Evolutionary conservation across 139 green algal species (phyloP), one percentile per base, ranked within the genome.

Genomic region (Chlorella sp.): DNA sequence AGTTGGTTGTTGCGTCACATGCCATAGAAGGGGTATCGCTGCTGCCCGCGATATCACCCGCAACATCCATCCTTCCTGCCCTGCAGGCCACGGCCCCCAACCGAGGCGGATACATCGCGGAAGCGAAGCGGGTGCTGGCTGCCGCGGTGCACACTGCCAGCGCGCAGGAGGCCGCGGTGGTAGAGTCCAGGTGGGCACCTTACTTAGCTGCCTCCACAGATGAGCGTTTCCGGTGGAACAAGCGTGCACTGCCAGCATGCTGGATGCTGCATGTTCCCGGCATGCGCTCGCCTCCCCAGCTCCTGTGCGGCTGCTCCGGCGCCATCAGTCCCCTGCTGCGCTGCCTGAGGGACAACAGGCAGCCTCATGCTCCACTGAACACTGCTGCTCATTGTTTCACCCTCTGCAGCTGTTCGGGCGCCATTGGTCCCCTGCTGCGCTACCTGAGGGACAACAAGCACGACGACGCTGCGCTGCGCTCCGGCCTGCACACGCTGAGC

Each of bases 311-410:
- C 67, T 81, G 65, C 39, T 90, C 87, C 38, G 87, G 87, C 20
- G 82, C 87, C 32, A 91, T 91, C 70, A 85, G 81, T 9, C 85
- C 87, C 30, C 80, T 91, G 85, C 85, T 91, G 51, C 62, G 36
- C 13, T 72, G 84, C 57, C 41, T 90, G 63, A 80, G 67, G 5
- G 32, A 65, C 51, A 32, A 74, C 7, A 81, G 71, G 73, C 73
- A 68, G 41, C 39, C 87, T 74, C 57, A 88, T 28, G 68, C 41
- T 3, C 76, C 5, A 70, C 4, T 15, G 21, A 30, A 25, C 15
- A 3, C 32, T 16, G 1, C 34, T 34, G 2, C 63, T 60, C 4
- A 4, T 36, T 28, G 1, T n/a, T 25, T 17, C 39, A 1, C 41
- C n/a, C 39, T 34, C 28, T 32, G 68, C 80, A 81, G 75, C 68